Conservation (phyloP, 1,139 yeast genomes). For the Magnusiomyces ingens region DNA sequence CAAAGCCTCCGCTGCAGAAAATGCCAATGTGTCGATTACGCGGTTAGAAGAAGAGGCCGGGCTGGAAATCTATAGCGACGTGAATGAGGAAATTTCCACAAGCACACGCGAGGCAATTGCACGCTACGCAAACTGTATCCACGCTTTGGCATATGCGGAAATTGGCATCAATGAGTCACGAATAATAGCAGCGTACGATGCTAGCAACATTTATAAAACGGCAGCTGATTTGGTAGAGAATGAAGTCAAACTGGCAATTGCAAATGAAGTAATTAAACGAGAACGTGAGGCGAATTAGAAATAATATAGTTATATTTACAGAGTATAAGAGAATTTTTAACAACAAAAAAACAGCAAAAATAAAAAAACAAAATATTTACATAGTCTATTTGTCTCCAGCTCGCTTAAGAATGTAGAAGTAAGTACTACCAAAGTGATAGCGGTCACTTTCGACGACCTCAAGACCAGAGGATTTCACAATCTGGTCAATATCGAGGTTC, state of each 20-base stretch:
- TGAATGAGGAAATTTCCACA: conserved; percentile 64
- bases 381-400: conserved; percentile 13
- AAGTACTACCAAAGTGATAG: conserved; percentile 87
- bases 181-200: conserved; percentile 77
- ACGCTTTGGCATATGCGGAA: conserved; percentile 73
- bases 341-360: neutral
- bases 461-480: conserved; percentile 76
- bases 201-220: conserved; percentile 70
- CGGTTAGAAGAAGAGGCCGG: conserved; percentile 90
- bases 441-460: conserved; percentile 74
- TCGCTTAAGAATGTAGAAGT: conserved; percentile 29
- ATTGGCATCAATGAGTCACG: conserved; percentile 82
- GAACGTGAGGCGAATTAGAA: conserved; percentile 44
- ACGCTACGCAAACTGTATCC: conserved; percentile 76
- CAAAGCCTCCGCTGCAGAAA: conserved; percentile 31
- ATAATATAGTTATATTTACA: neutral
- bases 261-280: conserved; percentile 59
- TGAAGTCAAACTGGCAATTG: conserved; percentile 67
- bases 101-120: conserved; percentile 67
- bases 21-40: conserved; percentile 56
- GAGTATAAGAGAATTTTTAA: conserved; percentile 29
- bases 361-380: neutral
- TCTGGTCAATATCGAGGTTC: conserved; percentile 87
- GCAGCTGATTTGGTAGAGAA: conserved; percentile 69
- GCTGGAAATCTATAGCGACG: conserved; percentile 91